Evolutionary conservation across 768 basidiomycete genomes (phyloP).

Genomic region (Lyophyllum shimeji): DNA sequence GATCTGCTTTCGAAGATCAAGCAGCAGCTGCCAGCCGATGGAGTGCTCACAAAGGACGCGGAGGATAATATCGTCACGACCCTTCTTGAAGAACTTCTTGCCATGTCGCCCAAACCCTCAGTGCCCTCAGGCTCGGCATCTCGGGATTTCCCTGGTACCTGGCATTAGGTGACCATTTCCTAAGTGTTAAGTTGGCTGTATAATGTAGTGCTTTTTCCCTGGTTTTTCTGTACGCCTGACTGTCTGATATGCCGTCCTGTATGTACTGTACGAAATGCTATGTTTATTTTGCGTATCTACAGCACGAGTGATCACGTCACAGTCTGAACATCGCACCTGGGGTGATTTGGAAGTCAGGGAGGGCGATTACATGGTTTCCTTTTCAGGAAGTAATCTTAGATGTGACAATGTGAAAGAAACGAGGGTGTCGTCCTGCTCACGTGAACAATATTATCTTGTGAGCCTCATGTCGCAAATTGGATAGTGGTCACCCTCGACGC

Average conservation of each 20-base stretch:
- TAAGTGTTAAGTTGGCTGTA: too few species aligned
- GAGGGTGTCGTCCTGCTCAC: slow-evolving; percentile 10
- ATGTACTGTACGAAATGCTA: neutral
- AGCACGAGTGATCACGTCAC: too few species aligned
- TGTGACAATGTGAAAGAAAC: slow-evolving; percentile 17
- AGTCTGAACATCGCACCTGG: too few species aligned
- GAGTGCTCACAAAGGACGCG: slow-evolving; percentile 45
- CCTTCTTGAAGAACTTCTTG: slow-evolving; percentile 57
- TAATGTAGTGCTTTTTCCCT: too few species aligned
- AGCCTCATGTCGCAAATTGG: slow-evolving; percentile 14
- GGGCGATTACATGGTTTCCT: neutral
- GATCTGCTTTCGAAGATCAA: slow-evolving; percentile 49
- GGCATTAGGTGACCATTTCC: too few species aligned
- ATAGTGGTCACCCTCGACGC: neutral
- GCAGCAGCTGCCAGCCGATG: slow-evolving; percentile 44
- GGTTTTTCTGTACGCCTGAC: neutral
- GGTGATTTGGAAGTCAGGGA: too few species aligned
- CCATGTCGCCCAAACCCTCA: slow-evolving; percentile 36
- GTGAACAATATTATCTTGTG: slow-evolving; percentile 8
- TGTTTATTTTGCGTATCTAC: neutral
- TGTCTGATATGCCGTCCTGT: neutral
- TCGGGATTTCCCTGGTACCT: slow-evolving; percentile 43
- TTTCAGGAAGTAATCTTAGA: slow-evolving; percentile 8
- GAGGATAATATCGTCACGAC: slow-evolving; percentile 70
- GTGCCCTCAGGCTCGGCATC: slow-evolving; percentile 36